Evolutionary conservation across 2,329 filamentous ascomycete species (phyloP), one percentile per base, ranked within the genome.

Genomic region (Stemphylium beticola): DNA sequence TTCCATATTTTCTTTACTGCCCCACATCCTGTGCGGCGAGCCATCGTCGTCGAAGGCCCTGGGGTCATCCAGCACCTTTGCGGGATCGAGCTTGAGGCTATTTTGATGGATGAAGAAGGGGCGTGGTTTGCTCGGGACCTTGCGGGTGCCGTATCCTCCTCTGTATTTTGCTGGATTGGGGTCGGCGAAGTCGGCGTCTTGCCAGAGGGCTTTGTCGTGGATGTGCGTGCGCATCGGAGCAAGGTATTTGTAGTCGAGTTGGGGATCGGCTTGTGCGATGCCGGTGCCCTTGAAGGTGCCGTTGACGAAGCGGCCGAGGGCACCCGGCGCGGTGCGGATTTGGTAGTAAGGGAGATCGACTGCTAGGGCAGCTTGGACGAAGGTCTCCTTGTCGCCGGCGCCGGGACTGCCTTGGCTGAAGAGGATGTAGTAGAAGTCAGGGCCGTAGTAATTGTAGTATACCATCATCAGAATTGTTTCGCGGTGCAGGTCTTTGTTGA

Each of bases 361-460:
- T 8, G 73, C 77, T n/a, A 77, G 60, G 6, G 79, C 79, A 0
- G 78, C 79, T 44, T 76, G 76, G 9, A 78, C 57, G 51, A 81
- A 81, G 0, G 79, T 82, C 56, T 83, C 80, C 63, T 81, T 81
- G 67, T 82, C 80, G 20, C 79, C 79, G 53, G 79, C 70, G 20
- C 78, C 79, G 9, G 68, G 66, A 0, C 73, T 73, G 31, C 75
- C 75, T 65, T 82, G 80, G 20, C 74, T 78, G 24, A 80, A 68
- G 4, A 84, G 65, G 0, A 77, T 76, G 60, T 83, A 85, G 69
- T 81, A 85, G 64, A 78, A 76, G 14, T 73, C 66, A 1, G 82
- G 81, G 0, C 83, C 83, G 67, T 81, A 81, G 66, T 80, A 80
- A 71, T 84, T 85, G 74, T 85, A 85, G 67, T 84, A 85, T 0